A percentile compares a stretch with the other conserved stretches of the same genome.
phyloP scores from a whole-genome alignment of 768 basidiomycete species.

The Lyophyllum semitale region DNA sequence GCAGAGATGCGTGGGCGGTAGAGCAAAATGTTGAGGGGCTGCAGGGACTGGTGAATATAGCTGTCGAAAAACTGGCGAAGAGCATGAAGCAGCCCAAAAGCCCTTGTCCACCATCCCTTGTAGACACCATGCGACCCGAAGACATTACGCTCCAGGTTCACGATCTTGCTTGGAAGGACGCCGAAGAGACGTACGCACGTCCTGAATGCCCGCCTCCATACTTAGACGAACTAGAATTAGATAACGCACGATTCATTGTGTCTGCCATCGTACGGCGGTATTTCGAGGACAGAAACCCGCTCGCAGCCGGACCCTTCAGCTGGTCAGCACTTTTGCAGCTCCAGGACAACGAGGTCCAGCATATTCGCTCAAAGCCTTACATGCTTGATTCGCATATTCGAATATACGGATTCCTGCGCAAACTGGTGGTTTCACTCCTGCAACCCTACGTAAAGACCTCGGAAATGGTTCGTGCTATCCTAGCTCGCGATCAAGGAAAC shows the following conservation, averaged over 20 bases:
- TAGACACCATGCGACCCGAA: conserved; percentile 24
- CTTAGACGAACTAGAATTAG: conserved; percentile 56
- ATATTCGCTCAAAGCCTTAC: conserved; percentile 47
- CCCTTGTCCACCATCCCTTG: conserved; percentile 5
- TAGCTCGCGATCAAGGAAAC: conserved; percentile 65
- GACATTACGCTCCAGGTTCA: conserved; percentile 40
- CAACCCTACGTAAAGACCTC: conserved; percentile 39
- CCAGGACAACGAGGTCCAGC: conserved; percentile 57
- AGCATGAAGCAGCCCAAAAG: conserved; percentile 28
- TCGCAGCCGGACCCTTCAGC: conserved; percentile 1
- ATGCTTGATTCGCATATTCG: conserved; percentile 54
- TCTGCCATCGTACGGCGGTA: conserved; percentile 50
- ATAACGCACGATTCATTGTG: conserved; percentile 57
- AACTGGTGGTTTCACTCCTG: conserved; percentile 30
- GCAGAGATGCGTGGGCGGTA: conserved; percentile 44
- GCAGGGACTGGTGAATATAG: conserved; percentile 31
- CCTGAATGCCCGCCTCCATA: conserved; percentile 22
- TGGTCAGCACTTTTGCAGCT: conserved; percentile 58
- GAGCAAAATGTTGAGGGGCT: conserved; percentile 32
- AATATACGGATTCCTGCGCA: conserved; percentile 54
- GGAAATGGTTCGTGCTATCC: conserved; percentile 49
- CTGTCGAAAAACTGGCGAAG: conserved; percentile 36
- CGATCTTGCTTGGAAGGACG: conserved; percentile 48
- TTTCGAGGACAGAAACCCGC: conserved; percentile 29
- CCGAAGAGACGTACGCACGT: conserved; percentile 30